Percentiles rank a stretch among this genome's conserved stretches.
phyloP scores from a whole-genome alignment of 768 basidiomycete species.

The Hortiboletus campestris region DNA sequence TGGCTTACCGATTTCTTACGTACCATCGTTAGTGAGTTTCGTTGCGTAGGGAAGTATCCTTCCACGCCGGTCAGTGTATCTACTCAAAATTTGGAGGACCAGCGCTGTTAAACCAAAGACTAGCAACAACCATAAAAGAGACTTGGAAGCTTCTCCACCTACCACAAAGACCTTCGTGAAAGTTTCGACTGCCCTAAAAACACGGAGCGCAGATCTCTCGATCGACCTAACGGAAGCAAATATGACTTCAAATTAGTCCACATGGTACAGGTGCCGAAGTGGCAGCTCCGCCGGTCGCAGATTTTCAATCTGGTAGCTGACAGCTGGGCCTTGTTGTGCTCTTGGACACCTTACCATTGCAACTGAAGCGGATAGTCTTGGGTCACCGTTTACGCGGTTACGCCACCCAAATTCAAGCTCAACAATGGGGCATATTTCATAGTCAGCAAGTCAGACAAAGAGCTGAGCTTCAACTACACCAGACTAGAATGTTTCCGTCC shows the following conservation, averaged over 20 bases:
- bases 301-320: background rate
- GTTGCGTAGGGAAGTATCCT: background rate
- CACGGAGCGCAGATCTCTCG: background rate
- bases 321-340: constrained; percentile 3
- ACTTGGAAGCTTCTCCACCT: background rate
- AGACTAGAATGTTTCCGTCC: constrained; percentile 84
- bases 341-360: constrained; percentile 3
- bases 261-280: background rate
- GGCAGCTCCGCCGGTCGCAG: background rate
- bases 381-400: constrained; percentile 9
- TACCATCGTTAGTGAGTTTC: constrained; percentile 5
- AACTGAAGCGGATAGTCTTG: constrained; percentile 9
- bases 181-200: background rate
- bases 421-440: constrained; percentile 22
- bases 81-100: background rate
- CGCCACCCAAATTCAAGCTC: constrained; percentile 25
- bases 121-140: background rate
- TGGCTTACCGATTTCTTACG: constrained; percentile 16
- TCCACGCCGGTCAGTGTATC: background rate
- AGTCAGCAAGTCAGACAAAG: constrained; percentile 31
- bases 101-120: background rate
- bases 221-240: constrained; percentile 12
- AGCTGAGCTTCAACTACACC: constrained; percentile 64
- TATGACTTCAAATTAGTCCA: background rate
- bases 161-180: background rate